Evolutionary conservation across 2,329 filamentous ascomycete species (phyloP).

Genomic region (Pseudocercospora fijiensis): DNA sequence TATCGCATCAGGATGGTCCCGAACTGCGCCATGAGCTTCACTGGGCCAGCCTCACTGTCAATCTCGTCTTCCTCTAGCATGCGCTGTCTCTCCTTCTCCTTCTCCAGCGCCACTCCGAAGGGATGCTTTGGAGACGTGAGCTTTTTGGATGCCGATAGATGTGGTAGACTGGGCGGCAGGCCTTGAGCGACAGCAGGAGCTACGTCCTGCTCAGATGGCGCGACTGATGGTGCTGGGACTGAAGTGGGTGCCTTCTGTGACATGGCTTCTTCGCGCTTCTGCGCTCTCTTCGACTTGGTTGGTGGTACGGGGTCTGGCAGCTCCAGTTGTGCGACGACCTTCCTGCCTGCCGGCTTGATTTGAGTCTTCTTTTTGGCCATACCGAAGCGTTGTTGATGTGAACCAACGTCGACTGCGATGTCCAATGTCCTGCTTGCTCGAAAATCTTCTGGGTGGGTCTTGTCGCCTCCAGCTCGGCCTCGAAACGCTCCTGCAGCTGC

Average conservation of each 20-base stretch:
- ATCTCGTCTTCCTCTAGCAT: conserved; percentile 12
- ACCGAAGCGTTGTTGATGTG: neutral
- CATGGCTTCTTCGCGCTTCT: neutral
- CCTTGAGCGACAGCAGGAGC: neutral
- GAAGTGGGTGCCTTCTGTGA: neutral
- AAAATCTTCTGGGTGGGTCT: neutral
- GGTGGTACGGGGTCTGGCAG: conserved; percentile 13
- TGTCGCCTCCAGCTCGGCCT: conserved; percentile 2
- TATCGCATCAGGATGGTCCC: conserved; percentile 19
- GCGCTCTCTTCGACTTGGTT: conserved; percentile 11
- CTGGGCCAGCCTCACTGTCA: neutral
- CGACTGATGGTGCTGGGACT: neutral
- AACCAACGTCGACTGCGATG: neutral
- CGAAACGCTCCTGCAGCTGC: neutral
- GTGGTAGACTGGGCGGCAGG: neutral
- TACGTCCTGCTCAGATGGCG: neutral
- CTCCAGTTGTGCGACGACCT: conserved; percentile 15
- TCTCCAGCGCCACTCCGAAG: conserved; percentile 14
- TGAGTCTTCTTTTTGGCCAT: conserved; percentile 9
- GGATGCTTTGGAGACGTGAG: conserved; percentile 14
- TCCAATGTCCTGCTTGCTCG: neutral
- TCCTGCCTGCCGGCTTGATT: conserved; percentile 9
- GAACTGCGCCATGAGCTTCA: conserved; percentile 21
- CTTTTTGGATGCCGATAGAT: conserved; percentile 9
- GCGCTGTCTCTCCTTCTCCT: conserved; percentile 4